These are phyloP conservation scores for Cladosporium sp. DNA, from an alignment of 2,329 filamentous ascomycete genomes.

Conservation along the genomic window DNA sequence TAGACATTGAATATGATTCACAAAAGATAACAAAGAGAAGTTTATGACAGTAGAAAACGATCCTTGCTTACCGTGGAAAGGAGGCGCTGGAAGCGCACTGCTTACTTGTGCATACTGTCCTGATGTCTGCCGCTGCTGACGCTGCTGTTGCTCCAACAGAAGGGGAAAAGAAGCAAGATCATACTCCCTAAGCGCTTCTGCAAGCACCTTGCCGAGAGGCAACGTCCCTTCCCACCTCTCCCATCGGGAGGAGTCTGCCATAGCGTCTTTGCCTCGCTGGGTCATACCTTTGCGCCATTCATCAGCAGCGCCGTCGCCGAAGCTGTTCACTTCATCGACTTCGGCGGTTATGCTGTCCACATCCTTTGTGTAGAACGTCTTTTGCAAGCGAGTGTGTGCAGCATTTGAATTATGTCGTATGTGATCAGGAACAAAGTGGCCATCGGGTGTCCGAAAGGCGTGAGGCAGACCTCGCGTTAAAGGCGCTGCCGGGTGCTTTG, in stretches of 20 bases:
- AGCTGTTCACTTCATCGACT: slow-evolving; percentile 59
- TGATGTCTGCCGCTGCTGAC: slow-evolving; percentile 15
- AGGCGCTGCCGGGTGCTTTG: slow-evolving; percentile 55
- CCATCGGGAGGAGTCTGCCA: slow-evolving; percentile 64
- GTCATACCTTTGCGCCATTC: slow-evolving; percentile 78
- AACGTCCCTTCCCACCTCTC: slow-evolving; percentile 63
- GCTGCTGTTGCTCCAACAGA: slow-evolving; percentile 17
- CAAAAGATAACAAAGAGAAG: not conserved
- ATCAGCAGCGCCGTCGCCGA: slow-evolving; percentile 64
- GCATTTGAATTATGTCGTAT: slow-evolving; percentile 50
- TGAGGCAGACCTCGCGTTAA: slow-evolving; percentile 67
- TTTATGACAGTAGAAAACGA: not conserved
- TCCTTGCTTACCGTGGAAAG: slow-evolving; percentile 10
- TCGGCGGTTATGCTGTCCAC: slow-evolving; percentile 60
- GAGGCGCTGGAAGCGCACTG: slow-evolving; percentile 6
- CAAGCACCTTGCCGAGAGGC: slow-evolving; percentile 24
- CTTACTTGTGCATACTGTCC: slow-evolving; percentile 4
- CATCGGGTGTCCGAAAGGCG: slow-evolving; percentile 58
- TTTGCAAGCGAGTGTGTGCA: slow-evolving; percentile 52
- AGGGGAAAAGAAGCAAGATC: slow-evolving; percentile 28
- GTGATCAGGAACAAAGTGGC: slow-evolving; percentile 57
- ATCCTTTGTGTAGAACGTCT: slow-evolving; percentile 62
- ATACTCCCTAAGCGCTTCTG: slow-evolving; percentile 30
- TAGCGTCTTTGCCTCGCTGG: slow-evolving; percentile 55
- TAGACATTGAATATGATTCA: no score